Percentiles rank a stretch among this genome's conserved stretches.
Evolutionary conservation across 257 asterid species (phyloP).

Genomic region (Gentiana dahurica): DNA sequence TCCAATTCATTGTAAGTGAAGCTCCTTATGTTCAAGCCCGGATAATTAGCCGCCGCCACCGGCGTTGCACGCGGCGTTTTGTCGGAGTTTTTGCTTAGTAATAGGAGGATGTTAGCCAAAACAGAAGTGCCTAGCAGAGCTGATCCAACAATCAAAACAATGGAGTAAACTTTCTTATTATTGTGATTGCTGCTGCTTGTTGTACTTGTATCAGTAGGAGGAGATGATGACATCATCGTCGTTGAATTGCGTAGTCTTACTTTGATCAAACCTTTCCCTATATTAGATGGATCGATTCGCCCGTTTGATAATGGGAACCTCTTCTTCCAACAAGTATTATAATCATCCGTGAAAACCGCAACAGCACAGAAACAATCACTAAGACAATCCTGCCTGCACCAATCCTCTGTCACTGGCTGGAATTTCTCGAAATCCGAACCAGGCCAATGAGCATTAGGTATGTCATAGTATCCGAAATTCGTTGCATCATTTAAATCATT

Average conservation of each 20-base stretch:
- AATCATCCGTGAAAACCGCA: conserved; percentile 1
- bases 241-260: background rate
- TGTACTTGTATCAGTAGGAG: background rate
- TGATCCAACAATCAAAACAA: conserved; percentile 5
- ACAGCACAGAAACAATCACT: conserved; percentile 13
- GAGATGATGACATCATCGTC: too few relatives aligned
- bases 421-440: background rate
- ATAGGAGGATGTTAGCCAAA: conserved; percentile 1
- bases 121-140: conserved; percentile 1
- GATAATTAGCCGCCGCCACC: background rate
- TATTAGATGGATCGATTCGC: background rate
- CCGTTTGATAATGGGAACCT: conserved; percentile 7
- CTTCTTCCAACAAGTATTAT: conserved; percentile 9
- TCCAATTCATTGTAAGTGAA: conserved; percentile 22
- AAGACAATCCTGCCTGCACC: conserved; percentile 5
- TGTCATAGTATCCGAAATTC: background rate
- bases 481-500: conserved; percentile 3
- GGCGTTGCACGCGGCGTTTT: too few relatives aligned
- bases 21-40: conserved; percentile 8
- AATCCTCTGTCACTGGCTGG: conserved; percentile 3
- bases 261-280: conserved; percentile 5
- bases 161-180: background rate
- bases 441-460: conserved; percentile 19
- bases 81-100: background rate
- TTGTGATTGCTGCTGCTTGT: background rate